Conservation (phyloP, 2,329 filamentous ascomycete genomes). For the Penicillium sp. region DNA sequence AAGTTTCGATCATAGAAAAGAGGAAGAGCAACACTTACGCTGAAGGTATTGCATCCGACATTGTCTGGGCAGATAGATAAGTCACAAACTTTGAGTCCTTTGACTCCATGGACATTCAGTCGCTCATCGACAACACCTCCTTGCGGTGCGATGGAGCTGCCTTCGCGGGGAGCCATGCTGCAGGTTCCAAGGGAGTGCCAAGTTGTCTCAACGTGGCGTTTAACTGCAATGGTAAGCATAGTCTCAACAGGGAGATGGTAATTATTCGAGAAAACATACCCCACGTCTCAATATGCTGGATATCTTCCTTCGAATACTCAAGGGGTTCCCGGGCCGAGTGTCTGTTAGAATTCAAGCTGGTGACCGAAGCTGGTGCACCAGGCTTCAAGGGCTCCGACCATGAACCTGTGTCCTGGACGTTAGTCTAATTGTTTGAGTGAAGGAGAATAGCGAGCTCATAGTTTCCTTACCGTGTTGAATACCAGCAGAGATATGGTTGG, state of each 20-base stretch:
- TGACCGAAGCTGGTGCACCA: conserved; percentile 51
- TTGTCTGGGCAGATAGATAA: conserved; percentile 76
- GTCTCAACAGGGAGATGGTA: background rate
- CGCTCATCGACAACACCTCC: conserved; percentile 71
- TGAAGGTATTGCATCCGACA: conserved; percentile 67
- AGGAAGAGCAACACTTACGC: conserved; percentile 24
- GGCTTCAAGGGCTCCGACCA: conserved; percentile 64
- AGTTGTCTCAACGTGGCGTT: conserved; percentile 73
- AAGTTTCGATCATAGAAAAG: background rate
- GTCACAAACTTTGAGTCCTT: conserved; percentile 75
- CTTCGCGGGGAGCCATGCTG: conserved; percentile 73
- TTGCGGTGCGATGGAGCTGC: conserved; percentile 78
- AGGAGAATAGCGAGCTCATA: background rate
- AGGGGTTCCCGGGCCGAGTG: conserved; percentile 63
- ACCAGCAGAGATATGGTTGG: conserved; percentile 68
- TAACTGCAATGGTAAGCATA: conserved; percentile 41
- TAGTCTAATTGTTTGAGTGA: background rate
- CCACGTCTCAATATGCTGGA: conserved; percentile 65
- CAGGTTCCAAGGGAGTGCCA: conserved; percentile 70
- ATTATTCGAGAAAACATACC: conserved; percentile 19
- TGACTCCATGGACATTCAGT: conserved; percentile 73
- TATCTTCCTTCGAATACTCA: conserved; percentile 58
- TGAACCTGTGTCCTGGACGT: conserved; percentile 34
- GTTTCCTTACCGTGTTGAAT: conserved; percentile 63
- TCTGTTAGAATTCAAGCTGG: conserved; percentile 63